phyloP scores from a whole-genome alignment of 1,139 yeast genomes.

The Barnettozyma hawaiiensis region DNA sequence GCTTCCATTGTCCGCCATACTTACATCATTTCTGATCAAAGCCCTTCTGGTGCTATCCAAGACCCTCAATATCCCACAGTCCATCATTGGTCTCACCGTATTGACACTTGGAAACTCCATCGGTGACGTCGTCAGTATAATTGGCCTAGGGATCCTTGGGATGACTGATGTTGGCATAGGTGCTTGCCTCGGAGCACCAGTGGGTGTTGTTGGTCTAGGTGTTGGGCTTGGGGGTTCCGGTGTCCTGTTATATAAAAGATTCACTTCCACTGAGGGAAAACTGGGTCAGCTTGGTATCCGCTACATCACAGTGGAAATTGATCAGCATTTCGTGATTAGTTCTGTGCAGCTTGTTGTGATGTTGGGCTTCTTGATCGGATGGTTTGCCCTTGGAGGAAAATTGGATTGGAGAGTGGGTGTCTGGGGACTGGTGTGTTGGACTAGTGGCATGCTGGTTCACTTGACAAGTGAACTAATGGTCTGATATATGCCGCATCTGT shows the following conservation, averaged over 20 bases:
- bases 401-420: constrained; percentile 54
- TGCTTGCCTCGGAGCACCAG: constrained; percentile 92
- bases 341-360: constrained; percentile 42
- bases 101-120: constrained; percentile 90
- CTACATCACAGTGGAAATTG: constrained; percentile 35
- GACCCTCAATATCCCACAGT: constrained; percentile 60
- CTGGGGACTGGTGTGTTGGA: constrained; percentile 31
- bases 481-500: neutral
- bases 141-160: constrained; percentile 77
- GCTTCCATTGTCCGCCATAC: constrained; percentile 14
- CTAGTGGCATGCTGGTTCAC: constrained; percentile 19
- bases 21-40: constrained; percentile 16
- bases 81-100: constrained; percentile 77
- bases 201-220: constrained; percentile 58
- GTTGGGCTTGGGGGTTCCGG: constrained; percentile 64
- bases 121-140: constrained; percentile 82
- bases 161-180: constrained; percentile 86
- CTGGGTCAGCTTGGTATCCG: constrained; percentile 3
- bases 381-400: constrained; percentile 61
- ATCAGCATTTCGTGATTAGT: constrained; percentile 43
- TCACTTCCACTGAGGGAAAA: neutral
- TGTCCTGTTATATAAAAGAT: constrained; percentile 27
- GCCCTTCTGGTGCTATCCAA: constrained; percentile 41
- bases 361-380: constrained; percentile 33
- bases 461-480: neutral